Evolutionary conservation across 192 early-diverging fungal genomes (phyloP).

Genomic region (Coemansia sp.): DNA sequence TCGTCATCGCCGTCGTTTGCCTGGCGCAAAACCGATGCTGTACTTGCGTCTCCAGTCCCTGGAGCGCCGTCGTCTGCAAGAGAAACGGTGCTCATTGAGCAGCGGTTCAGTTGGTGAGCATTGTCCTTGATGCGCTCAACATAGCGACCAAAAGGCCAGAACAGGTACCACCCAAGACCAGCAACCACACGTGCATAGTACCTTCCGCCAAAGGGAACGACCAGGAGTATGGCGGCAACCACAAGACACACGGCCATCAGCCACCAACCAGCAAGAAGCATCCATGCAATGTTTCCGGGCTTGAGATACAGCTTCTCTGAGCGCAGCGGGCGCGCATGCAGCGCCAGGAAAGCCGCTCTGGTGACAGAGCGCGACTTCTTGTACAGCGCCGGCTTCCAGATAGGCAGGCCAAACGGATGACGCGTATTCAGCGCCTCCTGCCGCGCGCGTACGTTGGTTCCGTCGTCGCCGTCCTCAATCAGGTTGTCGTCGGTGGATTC

Average conservation of each 20-base stretch:
- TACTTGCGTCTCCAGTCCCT: slow-evolving; percentile 26
- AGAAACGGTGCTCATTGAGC: slow-evolving; percentile 19
- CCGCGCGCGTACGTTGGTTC: slow-evolving; percentile 47
- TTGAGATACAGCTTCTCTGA: slow-evolving; percentile 65
- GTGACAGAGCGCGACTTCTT: slow-evolving; percentile 88
- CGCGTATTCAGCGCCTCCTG: slow-evolving; percentile 73
- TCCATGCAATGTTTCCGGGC: slow-evolving; percentile 88
- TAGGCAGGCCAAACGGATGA: slow-evolving; percentile 91
- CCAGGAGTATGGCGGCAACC: slow-evolving; percentile 61
- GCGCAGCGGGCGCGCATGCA: slow-evolving; percentile 73
- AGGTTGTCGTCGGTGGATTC: slow-evolving; percentile 19
- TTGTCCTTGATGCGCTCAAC: slow-evolving; percentile 66
- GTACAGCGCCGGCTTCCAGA: slow-evolving; percentile 99
- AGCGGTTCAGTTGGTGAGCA: slow-evolving; percentile 22
- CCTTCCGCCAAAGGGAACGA: slow-evolving; percentile 59
- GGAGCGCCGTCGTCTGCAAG: slow-evolving; percentile 29
- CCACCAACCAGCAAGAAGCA: slow-evolving; percentile 89
- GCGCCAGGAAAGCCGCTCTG: slow-evolving; percentile 71
- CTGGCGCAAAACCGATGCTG: background rate
- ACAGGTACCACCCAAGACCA: slow-evolving; percentile 81
- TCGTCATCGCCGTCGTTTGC: slow-evolving; percentile 8
- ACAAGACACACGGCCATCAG: slow-evolving; percentile 64
- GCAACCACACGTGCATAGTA: slow-evolving; percentile 65
- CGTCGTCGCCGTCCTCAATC: slow-evolving; percentile 41
- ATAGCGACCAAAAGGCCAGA: slow-evolving; percentile 97